These are phyloP conservation scores for Naumovozyma castellii DNA, from an alignment of 805 yeast species.

Conservation along the genomic window DNA sequence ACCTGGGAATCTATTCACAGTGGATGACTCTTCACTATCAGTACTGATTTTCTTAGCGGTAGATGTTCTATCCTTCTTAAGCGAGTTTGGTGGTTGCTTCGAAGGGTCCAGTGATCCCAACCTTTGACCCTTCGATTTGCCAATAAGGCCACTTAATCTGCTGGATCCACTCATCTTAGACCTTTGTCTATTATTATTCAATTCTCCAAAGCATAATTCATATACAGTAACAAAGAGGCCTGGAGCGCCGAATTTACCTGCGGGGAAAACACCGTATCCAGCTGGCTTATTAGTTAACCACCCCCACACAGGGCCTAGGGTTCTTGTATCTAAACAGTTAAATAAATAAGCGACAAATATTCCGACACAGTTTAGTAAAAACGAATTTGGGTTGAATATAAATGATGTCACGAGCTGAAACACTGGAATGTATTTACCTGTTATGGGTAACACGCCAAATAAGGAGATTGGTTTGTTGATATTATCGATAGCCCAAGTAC, in stretches of 20 bases:
- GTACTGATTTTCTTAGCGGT: too few relatives aligned
- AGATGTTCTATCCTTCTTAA: neutral
- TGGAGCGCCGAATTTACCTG: conserved; percentile 22
- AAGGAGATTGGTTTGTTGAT: conserved; percentile 46
- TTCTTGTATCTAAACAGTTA: conserved; percentile 51
- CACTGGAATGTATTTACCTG: conserved; percentile 45
- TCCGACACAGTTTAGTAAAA: conserved; percentile 40
- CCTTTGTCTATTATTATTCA: too few relatives aligned
- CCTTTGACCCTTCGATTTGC: neutral
- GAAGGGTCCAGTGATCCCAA: neutral
- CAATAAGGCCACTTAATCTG: neutral
- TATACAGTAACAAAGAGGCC: conserved; percentile 8
- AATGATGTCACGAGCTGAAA: conserved; percentile 32
- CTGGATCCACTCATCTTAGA: too few relatives aligned
- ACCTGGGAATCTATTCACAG: neutral
- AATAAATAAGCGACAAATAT: conserved; percentile 48
- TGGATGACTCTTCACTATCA: neutral
- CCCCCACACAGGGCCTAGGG: conserved; percentile 41
- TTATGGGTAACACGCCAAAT: conserved; percentile 43
- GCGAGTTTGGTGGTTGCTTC: neutral
- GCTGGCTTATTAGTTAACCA: conserved; percentile 12
- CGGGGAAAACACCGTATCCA: conserved; percentile 16
- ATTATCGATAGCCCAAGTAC: conserved; percentile 52
- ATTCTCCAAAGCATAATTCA: conserved; percentile 5
- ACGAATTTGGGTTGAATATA: conserved; percentile 36